Evolutionary conservation across 495 filamentous ascomycete genomes (phyloP), one percentile per base, ranked within the genome.

Genomic region (Neurospora sp.): DNA sequence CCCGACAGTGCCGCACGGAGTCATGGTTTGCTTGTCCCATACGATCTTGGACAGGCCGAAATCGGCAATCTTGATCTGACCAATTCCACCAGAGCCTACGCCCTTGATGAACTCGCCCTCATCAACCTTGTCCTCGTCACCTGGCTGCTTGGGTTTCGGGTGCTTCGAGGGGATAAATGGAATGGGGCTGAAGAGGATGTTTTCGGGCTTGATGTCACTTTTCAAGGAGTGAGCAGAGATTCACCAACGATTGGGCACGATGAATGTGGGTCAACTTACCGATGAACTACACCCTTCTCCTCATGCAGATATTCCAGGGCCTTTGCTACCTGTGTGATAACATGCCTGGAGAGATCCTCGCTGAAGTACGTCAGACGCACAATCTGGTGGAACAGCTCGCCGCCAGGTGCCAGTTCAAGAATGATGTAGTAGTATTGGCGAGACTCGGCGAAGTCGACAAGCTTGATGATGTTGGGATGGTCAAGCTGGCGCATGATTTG

Each of bases 21-120:
- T 99, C 94, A 98, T 98, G n/a, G 96, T 99, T 78, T 97, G 93
- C 71, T 89, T 94, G 77, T 99, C 96, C 96, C 96, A 99, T 10
- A 99, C 93, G 71, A 99, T 90, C 82, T 99, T 99, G 61, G 94
- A 98, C 10, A 99, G 84, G 71, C 96, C 96, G 80, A 99, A 99
- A 79, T 99, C 96, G 73, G 96, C 96, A 79, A 99, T 94, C 85
- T 98, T 98, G 84, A 99, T 97, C 72, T 84, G 84, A 38, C 96
- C 96, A 75, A 99, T 99, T 39, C 95, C 96, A 72, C 96, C 96
- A n/a, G 92, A 84, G 35, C 96, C 96, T 48, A 91, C 82, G 1
- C 94, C 94, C 20, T 84, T 84, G 70, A 94, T 89, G 74, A 97
- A 99, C 79, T 98, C 95, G 70, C 96, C 96, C 81, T 99, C 96